Evolutionary conservation across 257 asterid genomes (phyloP), one percentile per base, ranked within the genome.

Genomic region (Linderniella brevidens): DNA sequence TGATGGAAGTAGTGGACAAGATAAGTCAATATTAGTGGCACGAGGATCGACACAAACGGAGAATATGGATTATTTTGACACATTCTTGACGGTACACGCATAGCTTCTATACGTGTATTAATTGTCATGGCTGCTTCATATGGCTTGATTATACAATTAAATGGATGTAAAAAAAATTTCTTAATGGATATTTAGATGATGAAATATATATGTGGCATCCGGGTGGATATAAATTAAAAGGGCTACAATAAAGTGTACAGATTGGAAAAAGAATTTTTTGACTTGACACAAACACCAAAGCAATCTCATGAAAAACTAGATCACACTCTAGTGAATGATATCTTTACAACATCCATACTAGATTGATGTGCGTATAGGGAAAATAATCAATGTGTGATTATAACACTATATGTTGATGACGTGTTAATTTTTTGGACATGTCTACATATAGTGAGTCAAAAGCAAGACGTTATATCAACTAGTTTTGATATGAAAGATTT

Each of bases 21-120:
- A 25, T 5, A 49, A 49, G 36, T 16, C 54, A 13, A 49, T 40
- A 42, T 42, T 42, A 42, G 18, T 49, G 29, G 54, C 54, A 5
- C 29, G 16, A 35, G 54, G 41, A 2, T 49, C 13, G 13, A 49
- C n/a, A 29, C 54, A 49, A 35, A 49, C 29, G 7, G 54, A 49
- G 14, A 9, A 19, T 25, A 1, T 12, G 41, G 54, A 42, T 42
- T 42, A 42, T 13, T 42, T 42, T 42, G 47, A 42, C 13, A 42
- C 47, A 6, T 42, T 42, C n/a, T 42, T 17, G 12, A 13, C 47
- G 12, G 47, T 42, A 42, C 47, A 13, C 12, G 47, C 12, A 25
- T 49, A 11, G 29, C 54, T 7, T 25, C 41, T 1, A 49, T 49
- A 2, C 3, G 54, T 3, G 41, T 49, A 5, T 13, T 49, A 4